Evolutionary conservation across 441 rosid genomes (phyloP), one percentile per base, ranked within the genome.

Genomic region (Adansonia grandidieri): DNA sequence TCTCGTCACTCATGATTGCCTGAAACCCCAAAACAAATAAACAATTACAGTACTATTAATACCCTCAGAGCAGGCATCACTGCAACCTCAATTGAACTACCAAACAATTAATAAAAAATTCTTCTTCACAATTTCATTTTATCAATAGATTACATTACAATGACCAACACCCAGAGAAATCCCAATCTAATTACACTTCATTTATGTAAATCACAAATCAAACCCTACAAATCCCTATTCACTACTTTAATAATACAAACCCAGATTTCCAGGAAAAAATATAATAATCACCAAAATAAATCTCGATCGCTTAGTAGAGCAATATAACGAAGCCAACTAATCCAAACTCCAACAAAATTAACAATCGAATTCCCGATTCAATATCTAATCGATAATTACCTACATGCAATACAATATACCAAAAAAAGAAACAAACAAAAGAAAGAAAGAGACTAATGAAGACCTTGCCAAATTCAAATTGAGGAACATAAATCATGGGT

Each of bases 1-100:
- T 97, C 48, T 87, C 86, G 68, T 92, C 98, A 73, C 92, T 89
- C 98, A 95, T 93, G 86, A 68, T 93, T 82, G 82, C 83, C 88
- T 89, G 80, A 44, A 24, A 17, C 6, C 58, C 60, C 63, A 61
- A 61, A 15, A 76, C 0, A 62, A 54, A 32, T 2, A 32, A 54
- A 54, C 17, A 71, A 71, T 53, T 20, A 28, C 42, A 62, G 11
- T 40, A 65, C 50, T 42, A 7, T 1, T 5, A 14, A 5, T 40
- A 40, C 28, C 15, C 47, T 40, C 14, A 17, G 45, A 14, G 9
- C n/a, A n/a, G n/a, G n/a, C n/a, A n/a, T 22, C 71, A 45, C 9
- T 15, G 9, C 5, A 64, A 37, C 11, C 68, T 37, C 9, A 5
- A 48, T 9, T 48, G 13, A 0, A 48, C 10, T 48, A 9, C 1